These are phyloP conservation scores for Clonostachys byssicola DNA, from an alignment of 2,329 filamentous ascomycete species.

Conservation along the genomic window DNA sequence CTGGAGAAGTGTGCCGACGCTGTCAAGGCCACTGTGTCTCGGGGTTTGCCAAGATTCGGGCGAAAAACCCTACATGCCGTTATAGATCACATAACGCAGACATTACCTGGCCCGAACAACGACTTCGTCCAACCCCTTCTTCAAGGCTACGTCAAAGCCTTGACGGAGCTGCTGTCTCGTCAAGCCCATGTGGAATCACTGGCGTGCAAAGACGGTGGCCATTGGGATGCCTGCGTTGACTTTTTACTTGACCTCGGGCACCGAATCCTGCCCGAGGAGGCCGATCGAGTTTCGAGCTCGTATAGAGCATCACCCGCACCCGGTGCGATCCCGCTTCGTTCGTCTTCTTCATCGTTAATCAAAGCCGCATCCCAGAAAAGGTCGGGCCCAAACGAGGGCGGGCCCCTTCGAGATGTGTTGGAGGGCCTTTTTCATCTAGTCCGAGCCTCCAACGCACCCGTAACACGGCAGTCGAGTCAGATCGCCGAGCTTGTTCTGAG, in stretches of 20 bases:
- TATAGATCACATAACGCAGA: constrained; percentile 77
- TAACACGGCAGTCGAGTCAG: constrained; percentile 49
- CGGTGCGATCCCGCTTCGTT: constrained; percentile 17
- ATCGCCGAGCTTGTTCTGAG: constrained; percentile 53
- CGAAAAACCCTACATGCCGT: constrained; percentile 75
- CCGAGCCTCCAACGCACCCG: constrained; percentile 62
- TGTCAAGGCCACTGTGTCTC: constrained; percentile 67
- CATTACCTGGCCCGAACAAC: constrained; percentile 57
- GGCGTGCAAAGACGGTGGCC: constrained; percentile 44
- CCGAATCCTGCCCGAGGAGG: constrained; percentile 37
- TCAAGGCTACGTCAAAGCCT: constrained; percentile 73
- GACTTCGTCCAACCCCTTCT: constrained; percentile 65
- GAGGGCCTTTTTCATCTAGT: constrained; percentile 63
- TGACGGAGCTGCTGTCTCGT: constrained; percentile 67
- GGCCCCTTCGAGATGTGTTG: constrained; percentile 35
- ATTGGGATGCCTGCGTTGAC: constrained; percentile 65
- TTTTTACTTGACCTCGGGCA: constrained; percentile 65
- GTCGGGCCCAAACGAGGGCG: constrained; percentile 17
- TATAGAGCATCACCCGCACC: constrained; percentile 35
- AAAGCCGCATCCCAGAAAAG: constrained; percentile 22
- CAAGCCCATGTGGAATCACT: constrained; percentile 79
- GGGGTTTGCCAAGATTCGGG: constrained; percentile 64
- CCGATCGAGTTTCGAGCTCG: constrained; percentile 24
- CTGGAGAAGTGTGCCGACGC: constrained; percentile 68
- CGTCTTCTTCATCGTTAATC: constrained; percentile 18